Evolutionary conservation across 2,329 filamentous ascomycete genomes (phyloP).

Genomic region (Colletotrichum noveboracense): DNA sequence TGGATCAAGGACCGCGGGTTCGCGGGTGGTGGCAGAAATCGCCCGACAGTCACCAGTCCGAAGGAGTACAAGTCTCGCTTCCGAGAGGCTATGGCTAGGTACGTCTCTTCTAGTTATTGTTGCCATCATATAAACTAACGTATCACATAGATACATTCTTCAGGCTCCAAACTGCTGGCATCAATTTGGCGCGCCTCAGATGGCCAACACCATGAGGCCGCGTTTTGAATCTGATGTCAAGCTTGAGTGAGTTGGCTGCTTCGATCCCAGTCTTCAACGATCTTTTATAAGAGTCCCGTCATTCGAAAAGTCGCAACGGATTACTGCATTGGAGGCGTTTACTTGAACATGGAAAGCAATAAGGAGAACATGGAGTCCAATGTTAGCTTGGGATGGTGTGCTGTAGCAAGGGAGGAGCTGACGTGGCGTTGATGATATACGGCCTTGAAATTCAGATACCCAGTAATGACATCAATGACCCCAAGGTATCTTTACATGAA

Average conservation of each 20-base stretch:
- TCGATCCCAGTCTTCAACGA: neutral
- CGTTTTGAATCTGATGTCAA: slow-evolving; percentile 21
- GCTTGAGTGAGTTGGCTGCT: neutral
- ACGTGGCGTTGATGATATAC: slow-evolving; percentile 11
- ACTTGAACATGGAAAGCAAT: neutral
- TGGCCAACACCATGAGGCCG: slow-evolving; percentile 16
- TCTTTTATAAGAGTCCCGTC: neutral
- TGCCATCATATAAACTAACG: neutral
- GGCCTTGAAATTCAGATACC: slow-evolving; percentile 16
- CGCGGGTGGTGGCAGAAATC: slow-evolving; percentile 75
- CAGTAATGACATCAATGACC: slow-evolving; percentile 3
- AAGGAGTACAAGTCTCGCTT: slow-evolving; percentile 98
- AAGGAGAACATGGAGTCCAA: neutral
- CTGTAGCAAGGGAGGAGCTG: neutral
- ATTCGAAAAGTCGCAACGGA: neutral
- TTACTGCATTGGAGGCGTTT: slow-evolving; percentile 7
- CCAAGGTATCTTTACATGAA: neutral
- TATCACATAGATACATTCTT: slow-evolving; percentile 64
- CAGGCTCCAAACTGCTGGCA: slow-evolving; percentile 81
- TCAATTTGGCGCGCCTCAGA: slow-evolving; percentile 55
- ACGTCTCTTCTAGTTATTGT: slow-evolving; percentile 43
- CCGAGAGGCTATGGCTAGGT: slow-evolving; percentile 94
- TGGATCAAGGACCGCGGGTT: slow-evolving; percentile 99
- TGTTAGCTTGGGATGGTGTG: neutral
- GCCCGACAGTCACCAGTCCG: slow-evolving; percentile 94